Evolutionary conservation across 179 eudicot genomes (phyloP).

Genomic region (Silene coronaria): DNA sequence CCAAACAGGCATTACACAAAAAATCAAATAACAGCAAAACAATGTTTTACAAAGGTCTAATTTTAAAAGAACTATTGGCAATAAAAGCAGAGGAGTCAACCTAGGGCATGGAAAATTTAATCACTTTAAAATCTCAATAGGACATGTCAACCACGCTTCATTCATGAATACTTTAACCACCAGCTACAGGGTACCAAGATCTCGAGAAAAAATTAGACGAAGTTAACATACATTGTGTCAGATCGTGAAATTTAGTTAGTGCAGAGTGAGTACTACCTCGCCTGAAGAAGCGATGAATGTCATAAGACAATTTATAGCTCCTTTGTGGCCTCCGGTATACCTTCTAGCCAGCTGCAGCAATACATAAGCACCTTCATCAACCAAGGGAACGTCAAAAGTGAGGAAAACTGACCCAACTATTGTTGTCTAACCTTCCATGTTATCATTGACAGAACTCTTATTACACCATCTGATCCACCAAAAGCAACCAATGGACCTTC

Average conservation of each 20-base stretch:
- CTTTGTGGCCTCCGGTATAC: conserved; percentile 96
- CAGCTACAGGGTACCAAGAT: neutral
- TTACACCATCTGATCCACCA: conserved; percentile 95
- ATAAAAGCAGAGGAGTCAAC: neutral
- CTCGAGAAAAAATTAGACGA: neutral
- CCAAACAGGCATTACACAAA: neutral
- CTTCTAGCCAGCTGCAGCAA: conserved; percentile 81
- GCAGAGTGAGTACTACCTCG: conserved; percentile 44
- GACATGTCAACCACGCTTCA: conserved; percentile 3
- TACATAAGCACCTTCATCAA: conserved; percentile 17
- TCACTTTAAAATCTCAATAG: neutral
- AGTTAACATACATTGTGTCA: neutral
- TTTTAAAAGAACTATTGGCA: neutral
- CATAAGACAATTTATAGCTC: conserved; percentile 85
- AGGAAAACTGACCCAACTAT: conserved; percentile 8
- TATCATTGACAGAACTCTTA: conserved; percentile 93
- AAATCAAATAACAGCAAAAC: neutral
- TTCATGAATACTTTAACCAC: conserved; percentile 1
- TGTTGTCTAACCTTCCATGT: conserved; percentile 72
- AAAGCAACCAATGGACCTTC: conserved; percentile 97
- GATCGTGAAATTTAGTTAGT: neutral
- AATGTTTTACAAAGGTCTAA: neutral
- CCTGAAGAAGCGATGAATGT: conserved; percentile 88
- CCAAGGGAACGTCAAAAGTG: conserved; percentile 9
- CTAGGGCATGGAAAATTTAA: neutral